A percentile compares a stretch with the other conserved stretches of the same genome.
Evolutionary conservation across 331 rosid genomes (phyloP).

Genomic region (Stylosanthes scabra): DNA sequence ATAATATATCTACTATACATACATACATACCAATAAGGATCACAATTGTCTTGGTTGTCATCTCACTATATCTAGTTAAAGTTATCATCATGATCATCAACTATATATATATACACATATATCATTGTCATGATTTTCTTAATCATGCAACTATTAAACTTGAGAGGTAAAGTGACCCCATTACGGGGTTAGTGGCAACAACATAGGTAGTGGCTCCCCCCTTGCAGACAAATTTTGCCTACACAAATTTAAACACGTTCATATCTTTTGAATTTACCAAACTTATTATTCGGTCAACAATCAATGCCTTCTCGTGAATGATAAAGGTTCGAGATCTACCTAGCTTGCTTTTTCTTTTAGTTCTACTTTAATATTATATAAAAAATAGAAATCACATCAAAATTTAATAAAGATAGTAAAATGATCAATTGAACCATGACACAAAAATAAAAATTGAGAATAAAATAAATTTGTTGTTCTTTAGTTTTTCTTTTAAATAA

Average conservation of each 20-base stretch:
- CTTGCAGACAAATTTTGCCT: conserved; percentile 49
- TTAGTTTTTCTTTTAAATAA: too few species aligned
- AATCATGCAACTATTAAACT: conserved; percentile 37
- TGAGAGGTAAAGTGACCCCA: conserved; percentile 1
- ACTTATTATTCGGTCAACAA: conserved; percentile 36
- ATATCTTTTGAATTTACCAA: conserved; percentile 19
- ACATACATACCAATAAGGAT: background rate
- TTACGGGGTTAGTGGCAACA: conserved; percentile 60
- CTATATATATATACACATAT: background rate
- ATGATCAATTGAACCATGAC: too few species aligned
- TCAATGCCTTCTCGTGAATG: conserved; percentile 5
- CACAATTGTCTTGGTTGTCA: conserved; percentile 26
- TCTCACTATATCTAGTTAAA: background rate
- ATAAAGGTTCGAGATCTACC: conserved; percentile 37
- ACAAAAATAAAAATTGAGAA: too few species aligned
- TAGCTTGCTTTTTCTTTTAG: conserved; percentile 23
- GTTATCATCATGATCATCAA: conserved; percentile 8
- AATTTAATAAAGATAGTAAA: too few species aligned
- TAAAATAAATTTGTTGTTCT: too few species aligned
- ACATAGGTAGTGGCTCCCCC: conserved; percentile 59
- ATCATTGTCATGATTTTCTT: conserved; percentile 9
- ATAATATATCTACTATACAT: background rate
- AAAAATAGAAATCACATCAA: too few species aligned
- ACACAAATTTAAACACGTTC: background rate
- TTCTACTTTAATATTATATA: background rate